Percentiles rank a stretch among this genome's conserved stretches.
These are phyloP conservation scores for Colletotrichum sp. DNA, from an alignment of 2,329 filamentous ascomycete species.

Conservation along the genomic window DNA sequence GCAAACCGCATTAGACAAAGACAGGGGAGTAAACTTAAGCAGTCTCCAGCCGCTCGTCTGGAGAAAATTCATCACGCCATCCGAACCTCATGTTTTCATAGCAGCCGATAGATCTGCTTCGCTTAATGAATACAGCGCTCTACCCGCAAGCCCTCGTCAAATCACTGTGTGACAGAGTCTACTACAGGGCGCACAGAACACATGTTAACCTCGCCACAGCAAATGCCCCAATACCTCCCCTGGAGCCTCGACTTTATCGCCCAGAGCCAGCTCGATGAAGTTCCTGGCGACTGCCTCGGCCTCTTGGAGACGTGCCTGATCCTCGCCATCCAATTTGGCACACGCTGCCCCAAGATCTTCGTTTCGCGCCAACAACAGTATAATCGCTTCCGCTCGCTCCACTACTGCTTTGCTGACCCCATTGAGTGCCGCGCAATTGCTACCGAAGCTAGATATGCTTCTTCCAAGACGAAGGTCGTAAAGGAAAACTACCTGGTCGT, in stretches of 20 bases:
- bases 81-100: neutral
- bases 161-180: neutral
- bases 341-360: conserved; percentile 80
- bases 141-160: neutral
- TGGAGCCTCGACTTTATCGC: neutral
- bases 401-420: conserved; percentile 78
- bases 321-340: conserved; percentile 66
- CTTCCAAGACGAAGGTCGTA: conserved; percentile 73
- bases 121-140: neutral
- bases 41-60: neutral
- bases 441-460: conserved; percentile 84
- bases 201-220: neutral
- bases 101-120: neutral
- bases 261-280: conserved; percentile 48
- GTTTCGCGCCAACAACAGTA: conserved; percentile 69
- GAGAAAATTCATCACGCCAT: neutral
- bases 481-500: conserved; percentile 74
- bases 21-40: neutral
- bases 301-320: conserved; percentile 69
- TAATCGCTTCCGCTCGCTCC: conserved; percentile 76
- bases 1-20: neutral
- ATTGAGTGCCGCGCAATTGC: conserved; percentile 84
- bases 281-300: conserved; percentile 67
- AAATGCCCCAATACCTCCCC: neutral
- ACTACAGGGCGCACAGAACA: neutral